Percentiles rank a stretch among this genome's conserved stretches.
Conservation (phyloP, 2,329 filamentous ascomycete genomes). For the Ascochyta koolunga region DNA sequence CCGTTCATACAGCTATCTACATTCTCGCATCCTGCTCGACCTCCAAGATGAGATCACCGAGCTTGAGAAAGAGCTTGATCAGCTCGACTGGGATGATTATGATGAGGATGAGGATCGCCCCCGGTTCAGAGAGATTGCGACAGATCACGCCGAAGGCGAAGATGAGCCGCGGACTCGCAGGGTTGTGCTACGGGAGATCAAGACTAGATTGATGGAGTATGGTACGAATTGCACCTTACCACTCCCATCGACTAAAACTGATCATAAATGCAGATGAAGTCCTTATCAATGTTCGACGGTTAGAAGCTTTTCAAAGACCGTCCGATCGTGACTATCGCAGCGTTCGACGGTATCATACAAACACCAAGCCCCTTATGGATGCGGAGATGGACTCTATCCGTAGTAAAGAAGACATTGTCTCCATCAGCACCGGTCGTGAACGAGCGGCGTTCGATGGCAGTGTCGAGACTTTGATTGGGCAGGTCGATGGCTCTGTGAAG, state of each 20-base stretch:
- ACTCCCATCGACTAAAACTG: not conserved
- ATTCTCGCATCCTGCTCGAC: slow-evolving; percentile 47
- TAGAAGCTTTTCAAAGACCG: slow-evolving; percentile 49
- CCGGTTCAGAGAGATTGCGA: not conserved
- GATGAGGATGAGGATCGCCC: slow-evolving; percentile 24
- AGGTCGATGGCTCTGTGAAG: slow-evolving; percentile 32
- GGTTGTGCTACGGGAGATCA: slow-evolving; percentile 40
- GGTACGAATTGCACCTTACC: slow-evolving; percentile 22
- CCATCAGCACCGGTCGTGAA: slow-evolving; percentile 48
- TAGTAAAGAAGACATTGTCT: slow-evolving; percentile 51
- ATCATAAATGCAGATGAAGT: slow-evolving; percentile 38
- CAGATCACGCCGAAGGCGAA: slow-evolving; percentile 20
- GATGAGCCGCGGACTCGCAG: slow-evolving; percentile 24
- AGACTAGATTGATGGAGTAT: slow-evolving; percentile 43
- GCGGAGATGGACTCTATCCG: slow-evolving; percentile 47
- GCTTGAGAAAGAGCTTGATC: slow-evolving; percentile 48
- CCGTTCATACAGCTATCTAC: slow-evolving; percentile 48
- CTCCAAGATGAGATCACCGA: slow-evolving; percentile 47
- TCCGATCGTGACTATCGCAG: slow-evolving; percentile 49
- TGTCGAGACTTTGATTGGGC: slow-evolving; percentile 43
- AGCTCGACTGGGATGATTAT: slow-evolving; percentile 40
- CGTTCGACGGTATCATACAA: slow-evolving; percentile 46
- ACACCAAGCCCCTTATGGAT: slow-evolving; percentile 45
- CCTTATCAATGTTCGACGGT: slow-evolving; percentile 46
- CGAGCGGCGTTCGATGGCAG: slow-evolving; percentile 50